Percentiles rank a stretch among this genome's conserved stretches.
Conservation (phyloP, 306 rosid genomes). For the Casuarina glauca region DNA sequence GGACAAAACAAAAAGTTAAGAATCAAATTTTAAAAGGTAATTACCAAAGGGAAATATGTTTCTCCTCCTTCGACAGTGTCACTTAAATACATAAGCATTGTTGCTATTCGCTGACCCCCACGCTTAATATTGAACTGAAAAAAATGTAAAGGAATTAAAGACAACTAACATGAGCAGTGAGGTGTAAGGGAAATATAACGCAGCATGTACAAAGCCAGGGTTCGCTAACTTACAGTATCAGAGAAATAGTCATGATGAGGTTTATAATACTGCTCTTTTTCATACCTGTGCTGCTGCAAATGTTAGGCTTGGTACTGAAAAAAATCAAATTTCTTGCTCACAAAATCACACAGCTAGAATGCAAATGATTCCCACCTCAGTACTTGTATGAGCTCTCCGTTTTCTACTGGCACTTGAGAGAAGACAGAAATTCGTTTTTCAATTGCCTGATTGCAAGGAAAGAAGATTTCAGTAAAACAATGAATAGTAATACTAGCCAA, state of each 20-base stretch:
- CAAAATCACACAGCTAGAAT: constrained; percentile 7
- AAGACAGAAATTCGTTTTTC: constrained; percentile 93
- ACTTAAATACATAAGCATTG: constrained; percentile 88
- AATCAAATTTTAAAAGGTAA: constrained; percentile 32
- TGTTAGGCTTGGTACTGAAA: constrained; percentile 58
- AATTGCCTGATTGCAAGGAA: constrained; percentile 66
- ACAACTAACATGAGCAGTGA: constrained; percentile 20
- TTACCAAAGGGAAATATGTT: constrained; percentile 89
- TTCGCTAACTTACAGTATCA: constrained; percentile 72
- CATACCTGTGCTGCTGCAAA: constrained; percentile 95
- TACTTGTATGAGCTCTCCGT: constrained; percentile 94
- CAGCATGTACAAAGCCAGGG: neutral
- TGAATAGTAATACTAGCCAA: neutral
- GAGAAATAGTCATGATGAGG: constrained; percentile 98
- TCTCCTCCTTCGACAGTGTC: constrained; percentile 97
- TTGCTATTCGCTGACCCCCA: constrained; percentile 98
- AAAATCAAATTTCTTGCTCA: constrained; percentile 24
- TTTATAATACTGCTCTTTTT: constrained; percentile 79
- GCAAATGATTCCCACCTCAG: constrained; percentile 67
- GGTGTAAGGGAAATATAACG: constrained; percentile 5
- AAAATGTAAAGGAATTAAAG: constrained; percentile 19
- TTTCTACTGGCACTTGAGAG: constrained; percentile 87
- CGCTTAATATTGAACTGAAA: constrained; percentile 91
- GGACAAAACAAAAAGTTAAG: constrained; percentile 19
- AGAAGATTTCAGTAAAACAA: constrained; percentile 30